phyloP scores from a whole-genome alignment of 148 eudicot genomes.

The Diospyros kaki region DNA sequence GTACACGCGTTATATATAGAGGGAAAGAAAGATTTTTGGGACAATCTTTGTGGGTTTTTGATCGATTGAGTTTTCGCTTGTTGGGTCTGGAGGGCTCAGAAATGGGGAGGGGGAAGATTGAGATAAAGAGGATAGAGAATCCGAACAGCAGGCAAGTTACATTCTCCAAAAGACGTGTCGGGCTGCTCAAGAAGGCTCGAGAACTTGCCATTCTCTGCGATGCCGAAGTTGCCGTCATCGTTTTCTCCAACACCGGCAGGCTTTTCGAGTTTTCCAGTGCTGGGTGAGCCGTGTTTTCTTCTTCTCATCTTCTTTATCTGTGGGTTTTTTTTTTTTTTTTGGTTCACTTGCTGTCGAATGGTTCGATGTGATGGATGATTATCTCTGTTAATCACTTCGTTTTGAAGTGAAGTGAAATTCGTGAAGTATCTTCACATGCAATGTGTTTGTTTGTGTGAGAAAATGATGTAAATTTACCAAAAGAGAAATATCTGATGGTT shows the following conservation, averaged over 20 bases:
- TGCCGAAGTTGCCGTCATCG: slow-evolving; percentile 64
- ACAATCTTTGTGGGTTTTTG: slow-evolving; percentile 9
- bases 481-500: too few species aligned
- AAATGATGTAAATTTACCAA: too few species aligned
- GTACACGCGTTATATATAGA: neutral
- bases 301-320: neutral
- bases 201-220: slow-evolving; percentile 69
- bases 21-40: neutral
- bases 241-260: slow-evolving; percentile 62
- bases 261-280: slow-evolving; percentile 59
- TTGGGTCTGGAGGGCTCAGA: slow-evolving; percentile 2
- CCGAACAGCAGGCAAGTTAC: slow-evolving; percentile 72
- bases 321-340: neutral
- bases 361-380: neutral
- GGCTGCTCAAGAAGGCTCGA: slow-evolving; percentile 63
- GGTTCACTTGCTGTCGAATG: slow-evolving; percentile 17
- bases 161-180: slow-evolving; percentile 56
- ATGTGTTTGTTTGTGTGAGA: neutral
- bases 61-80: slow-evolving; percentile 3
- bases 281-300: slow-evolving; percentile 25
- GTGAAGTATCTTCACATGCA: neutral
- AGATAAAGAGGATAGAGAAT: slow-evolving; percentile 66
- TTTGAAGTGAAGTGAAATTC: neutral
- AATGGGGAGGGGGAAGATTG: slow-evolving; percentile 65
- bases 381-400: neutral